Base-by-base conservation (phyloP, 345 rosid genomes). In the Pistacia atlantica region DNA sequence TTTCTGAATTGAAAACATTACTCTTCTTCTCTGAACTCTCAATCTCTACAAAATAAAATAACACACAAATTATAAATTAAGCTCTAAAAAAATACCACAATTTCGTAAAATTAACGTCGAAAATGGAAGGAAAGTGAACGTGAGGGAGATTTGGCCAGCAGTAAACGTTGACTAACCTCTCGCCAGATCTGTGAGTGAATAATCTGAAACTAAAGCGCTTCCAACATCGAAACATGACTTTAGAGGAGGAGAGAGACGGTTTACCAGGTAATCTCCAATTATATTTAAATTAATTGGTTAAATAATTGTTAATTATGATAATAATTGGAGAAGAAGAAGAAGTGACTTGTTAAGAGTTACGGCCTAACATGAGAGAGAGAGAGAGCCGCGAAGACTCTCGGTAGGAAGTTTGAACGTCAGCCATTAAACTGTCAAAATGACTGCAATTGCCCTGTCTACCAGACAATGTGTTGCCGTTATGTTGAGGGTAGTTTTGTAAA, bases 1-100 rank as follows among this genome's bases (percentile, higher is more conserved):
- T 83, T 90, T 95, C 83, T 87, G 89, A 66, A 77, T 10, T 73
- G 86, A 73, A 65, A 87, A 20, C 95, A 92, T 89, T 22, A 33
- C 6, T 5, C 8, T 54, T 48, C 62, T 57, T 51, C 45, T 20
- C 28, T 69, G 35, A 66, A 54, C 45, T 28, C 69, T 45, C 68
- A 58, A 63, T 49, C 65, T 73, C 58, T 33, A 61, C 6, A 73
- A 20, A 61, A 7, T 5, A 7, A 42, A 42, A 42, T 42, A 48
- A 51, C 31, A 25, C 57, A 49, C 4, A 49, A 60, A 60, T 46
- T 60, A 46, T 11, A 65, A 37, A 8, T 4, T 6, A 4, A 25
- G 49, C 20, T 49, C 5, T 5, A 33, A 52, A 5, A 4, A 31
- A 16, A 14, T 49, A 11, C 7, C 17, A 4, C 33, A 11, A 4